A percentile compares a stretch with the other conserved stretches of the same genome.
Evolutionary conservation across 192 early-diverging fungal genomes (phyloP).

Genomic region (Backusella parvicylindrica): DNA sequence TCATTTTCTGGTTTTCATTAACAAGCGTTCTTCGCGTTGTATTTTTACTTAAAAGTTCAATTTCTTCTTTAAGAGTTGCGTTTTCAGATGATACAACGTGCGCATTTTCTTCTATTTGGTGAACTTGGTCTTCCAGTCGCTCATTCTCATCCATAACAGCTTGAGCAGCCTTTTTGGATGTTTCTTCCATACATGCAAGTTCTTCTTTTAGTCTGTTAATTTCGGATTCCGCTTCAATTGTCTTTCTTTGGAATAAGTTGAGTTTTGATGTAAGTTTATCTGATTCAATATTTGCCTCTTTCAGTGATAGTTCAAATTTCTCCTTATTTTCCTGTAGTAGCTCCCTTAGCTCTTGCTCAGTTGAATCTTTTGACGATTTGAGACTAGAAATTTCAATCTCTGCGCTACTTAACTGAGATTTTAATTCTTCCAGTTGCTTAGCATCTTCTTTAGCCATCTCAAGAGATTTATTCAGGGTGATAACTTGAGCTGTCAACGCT

Average conservation of each 20-base stretch:
- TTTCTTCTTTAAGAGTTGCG: not conserved
- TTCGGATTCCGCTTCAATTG: not conserved
- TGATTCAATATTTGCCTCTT: slow-evolving; percentile 7
- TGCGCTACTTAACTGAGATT: not conserved
- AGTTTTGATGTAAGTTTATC: slow-evolving; percentile 3
- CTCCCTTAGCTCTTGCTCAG: not conserved
- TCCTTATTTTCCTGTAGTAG: not conserved
- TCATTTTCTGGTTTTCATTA: not conserved
- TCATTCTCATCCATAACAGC: not conserved
- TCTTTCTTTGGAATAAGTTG: not conserved
- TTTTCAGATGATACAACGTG: not conserved
- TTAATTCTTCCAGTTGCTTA: not conserved
- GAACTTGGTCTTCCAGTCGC: not conserved
- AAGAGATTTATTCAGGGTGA: not conserved
- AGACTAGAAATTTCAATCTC: not conserved
- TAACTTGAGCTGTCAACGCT: not conserved
- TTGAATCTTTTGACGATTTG: not conserved
- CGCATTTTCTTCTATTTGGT: not conserved
- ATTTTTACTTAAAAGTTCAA: not conserved
- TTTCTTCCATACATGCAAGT: not conserved
- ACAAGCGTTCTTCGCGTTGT: not conserved
- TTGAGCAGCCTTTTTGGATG: not conserved
- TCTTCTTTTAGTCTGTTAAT: not conserved
- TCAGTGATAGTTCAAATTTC: not conserved
- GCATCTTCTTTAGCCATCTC: not conserved